Evolutionary conservation across 2,329 filamentous ascomycete genomes (phyloP).

Genomic region (Venturia aucupariae): DNA sequence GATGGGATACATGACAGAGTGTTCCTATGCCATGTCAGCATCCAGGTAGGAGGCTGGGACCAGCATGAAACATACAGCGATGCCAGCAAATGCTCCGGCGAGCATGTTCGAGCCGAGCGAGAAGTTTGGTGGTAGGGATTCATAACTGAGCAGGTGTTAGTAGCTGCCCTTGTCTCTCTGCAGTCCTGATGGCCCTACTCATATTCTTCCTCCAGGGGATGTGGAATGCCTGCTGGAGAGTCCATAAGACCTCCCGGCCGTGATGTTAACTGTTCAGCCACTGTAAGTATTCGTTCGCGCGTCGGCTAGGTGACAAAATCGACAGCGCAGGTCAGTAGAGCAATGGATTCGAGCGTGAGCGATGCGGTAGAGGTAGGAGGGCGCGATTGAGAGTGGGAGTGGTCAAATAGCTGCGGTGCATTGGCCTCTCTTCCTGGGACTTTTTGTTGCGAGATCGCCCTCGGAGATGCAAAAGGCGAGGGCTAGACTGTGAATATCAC

Average conservation of each 20-base stretch:
- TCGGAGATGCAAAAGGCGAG: neutral
- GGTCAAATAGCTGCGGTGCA: neutral
- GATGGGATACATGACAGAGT: conserved; percentile 98
- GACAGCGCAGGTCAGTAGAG: neutral
- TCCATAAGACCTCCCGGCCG: conserved; percentile 15
- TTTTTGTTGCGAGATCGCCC: conserved; percentile 6
- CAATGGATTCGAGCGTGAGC: neutral
- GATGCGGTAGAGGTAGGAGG: neutral
- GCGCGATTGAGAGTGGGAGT: neutral
- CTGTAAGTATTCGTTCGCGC: neutral
- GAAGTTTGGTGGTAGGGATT: conserved; percentile 89
- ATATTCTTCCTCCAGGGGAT: conserved; percentile 28
- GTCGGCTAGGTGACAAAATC: neutral
- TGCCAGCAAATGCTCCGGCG: conserved; percentile 92
- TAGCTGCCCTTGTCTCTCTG: neutral
- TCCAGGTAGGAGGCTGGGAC: conserved; percentile 14
- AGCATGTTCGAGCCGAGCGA: conserved; percentile 90
- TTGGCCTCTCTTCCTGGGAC: neutral
- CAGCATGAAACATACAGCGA: conserved; percentile 58
- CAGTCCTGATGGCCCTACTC: conserved; percentile 23
- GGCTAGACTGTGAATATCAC: neutral
- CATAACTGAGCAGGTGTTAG: conserved; percentile 52
- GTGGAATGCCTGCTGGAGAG: conserved; percentile 11
- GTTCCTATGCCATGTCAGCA: conserved; percentile 53
- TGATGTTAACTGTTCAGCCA: conserved; percentile 4